A percentile compares a stretch with the other conserved stretches of the same genome.
Evolutionary conservation across 805 yeast species (phyloP).

Genomic region (Debaryomyces castellii): DNA sequence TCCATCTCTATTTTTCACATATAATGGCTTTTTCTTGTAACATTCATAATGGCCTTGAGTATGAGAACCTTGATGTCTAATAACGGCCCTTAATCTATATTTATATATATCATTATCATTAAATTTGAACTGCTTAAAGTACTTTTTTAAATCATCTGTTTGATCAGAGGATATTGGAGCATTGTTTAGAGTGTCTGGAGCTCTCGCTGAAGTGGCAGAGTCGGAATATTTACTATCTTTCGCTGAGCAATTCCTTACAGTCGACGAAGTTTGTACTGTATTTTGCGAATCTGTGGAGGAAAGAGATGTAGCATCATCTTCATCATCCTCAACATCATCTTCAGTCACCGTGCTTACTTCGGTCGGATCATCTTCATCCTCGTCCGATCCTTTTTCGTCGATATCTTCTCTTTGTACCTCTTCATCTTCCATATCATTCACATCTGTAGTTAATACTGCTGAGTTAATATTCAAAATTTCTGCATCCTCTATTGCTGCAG

Average conservation of each 20-base stretch:
- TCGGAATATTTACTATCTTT: conserved; percentile 10
- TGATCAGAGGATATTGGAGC: conserved; percentile 41
- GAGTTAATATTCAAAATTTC: conserved; percentile 14
- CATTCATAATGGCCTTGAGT: conserved; percentile 90
- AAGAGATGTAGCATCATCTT: conserved; percentile 18
- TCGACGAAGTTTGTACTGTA: conserved; percentile 3
- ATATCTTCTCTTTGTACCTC: conserved; percentile 38
- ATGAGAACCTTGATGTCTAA: conserved; percentile 88
- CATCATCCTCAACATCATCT: conserved; percentile 15
- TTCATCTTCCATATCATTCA: conserved; percentile 31
- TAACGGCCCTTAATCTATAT: conserved; percentile 67
- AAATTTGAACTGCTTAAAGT: conserved; percentile 38
- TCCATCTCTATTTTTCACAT: conserved; percentile 46
- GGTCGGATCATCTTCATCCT: conserved; percentile 24
- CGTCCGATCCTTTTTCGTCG: conserved; percentile 33
- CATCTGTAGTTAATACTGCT: conserved; percentile 26
- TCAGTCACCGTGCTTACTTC: conserved; percentile 12
- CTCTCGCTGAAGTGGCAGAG: conserved; percentile 9
- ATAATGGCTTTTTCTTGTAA: conserved; percentile 70
- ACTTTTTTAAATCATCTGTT: conserved; percentile 31
- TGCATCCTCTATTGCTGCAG: conserved; percentile 16
- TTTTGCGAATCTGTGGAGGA: conserved; percentile 17
- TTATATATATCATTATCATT: conserved; percentile 41
- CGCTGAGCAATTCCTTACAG: conserved; percentile 10
- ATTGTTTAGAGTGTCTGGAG: conserved; percentile 30